These are phyloP conservation scores for Fonsecaea pugnacius DNA, from an alignment of 2,329 filamentous ascomycete species.

Conservation along the genomic window DNA sequence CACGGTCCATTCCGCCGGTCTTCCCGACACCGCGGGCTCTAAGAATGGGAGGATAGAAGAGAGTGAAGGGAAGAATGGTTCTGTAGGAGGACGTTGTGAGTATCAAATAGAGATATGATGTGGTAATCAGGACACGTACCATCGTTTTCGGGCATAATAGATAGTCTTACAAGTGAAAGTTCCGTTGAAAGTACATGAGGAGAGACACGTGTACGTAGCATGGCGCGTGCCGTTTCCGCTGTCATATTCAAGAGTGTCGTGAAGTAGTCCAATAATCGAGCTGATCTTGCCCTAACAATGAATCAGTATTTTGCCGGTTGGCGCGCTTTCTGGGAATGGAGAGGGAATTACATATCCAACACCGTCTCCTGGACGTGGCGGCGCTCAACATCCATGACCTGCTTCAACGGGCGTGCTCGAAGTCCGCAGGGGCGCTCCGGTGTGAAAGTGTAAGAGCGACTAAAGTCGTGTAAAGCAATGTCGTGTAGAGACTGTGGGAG, in stretches of 20 bases:
- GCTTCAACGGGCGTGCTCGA: background rate
- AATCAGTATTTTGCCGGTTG: background rate
- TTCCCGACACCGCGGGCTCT: background rate
- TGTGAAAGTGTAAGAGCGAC: background rate
- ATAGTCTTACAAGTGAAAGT: background rate
- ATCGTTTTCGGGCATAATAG: background rate
- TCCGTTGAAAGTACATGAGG: background rate
- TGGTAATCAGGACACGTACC: background rate
- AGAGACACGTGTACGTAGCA: background rate
- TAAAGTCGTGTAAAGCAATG: slow-evolving; percentile 1
- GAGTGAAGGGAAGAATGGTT: slow-evolving; percentile 2
- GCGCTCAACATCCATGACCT: background rate
- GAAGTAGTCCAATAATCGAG: background rate
- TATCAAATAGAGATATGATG: background rate
- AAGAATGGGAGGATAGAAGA: slow-evolving; percentile 1
- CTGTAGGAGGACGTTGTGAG: background rate
- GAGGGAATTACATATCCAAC: background rate
- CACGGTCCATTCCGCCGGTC: slow-evolving; percentile 3
- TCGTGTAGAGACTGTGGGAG: slow-evolving; percentile 2
- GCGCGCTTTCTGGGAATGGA: background rate
- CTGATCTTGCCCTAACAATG: background rate
- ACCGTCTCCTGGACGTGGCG: background rate
- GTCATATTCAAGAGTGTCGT: background rate
- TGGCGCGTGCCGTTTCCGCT: background rate
- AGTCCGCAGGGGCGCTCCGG: slow-evolving; percentile 2